Base-by-base conservation (phyloP, 805 yeast genomes). In the Kazachstania kunashirensis region DNA sequence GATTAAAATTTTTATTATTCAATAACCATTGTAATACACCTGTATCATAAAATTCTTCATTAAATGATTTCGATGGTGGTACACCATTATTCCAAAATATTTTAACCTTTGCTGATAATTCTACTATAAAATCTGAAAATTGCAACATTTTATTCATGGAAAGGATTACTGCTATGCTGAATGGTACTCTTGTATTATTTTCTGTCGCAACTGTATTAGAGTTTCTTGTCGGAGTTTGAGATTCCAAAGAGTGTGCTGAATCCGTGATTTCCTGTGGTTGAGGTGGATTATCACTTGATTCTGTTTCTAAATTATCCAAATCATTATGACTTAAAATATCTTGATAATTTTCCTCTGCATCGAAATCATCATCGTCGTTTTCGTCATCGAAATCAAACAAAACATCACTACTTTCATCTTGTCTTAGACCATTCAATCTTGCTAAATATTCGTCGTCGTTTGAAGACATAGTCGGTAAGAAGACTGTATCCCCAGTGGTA, bases 1-100 rank as follows among this genome's bases (percentile, higher is more conserved):
- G 65, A 47, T 69, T 75, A 27, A 68, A 68, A 36, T 71, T 69
- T 2, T 54, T 41, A 14, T 64, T 48, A 11, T 50, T 53, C 12
- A 68, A 50, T n/a, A 52, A 52, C 79, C 80, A 75, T 28, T 61
- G 63, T 41, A 66, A 39, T 18, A 57, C 52, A 2, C 79, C 79
- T 5, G 71, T 57, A 30, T 63, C 65, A 49, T 70, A 74, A 31
- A 57, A 57, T 44, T 75, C 81, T 40, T 62, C 68, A 24, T 56
- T 52, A 27, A 61, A 63, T 4, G 60, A 39, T 36, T 66, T 66
- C 34, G 67, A 64, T 28, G 69, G 68, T 1, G 73, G 73, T 12
- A 74, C 72, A 9, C 73, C 73, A 25, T 65, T 59, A 4, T 73
- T 73, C 81, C 81, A 75, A 39, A 65, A 54, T 3, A 72, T 62